Evolutionary conservation across 2,329 filamentous ascomycete genomes (phyloP), one percentile per base, ranked within the genome.

Genomic region (Thyridium curvatum): DNA sequence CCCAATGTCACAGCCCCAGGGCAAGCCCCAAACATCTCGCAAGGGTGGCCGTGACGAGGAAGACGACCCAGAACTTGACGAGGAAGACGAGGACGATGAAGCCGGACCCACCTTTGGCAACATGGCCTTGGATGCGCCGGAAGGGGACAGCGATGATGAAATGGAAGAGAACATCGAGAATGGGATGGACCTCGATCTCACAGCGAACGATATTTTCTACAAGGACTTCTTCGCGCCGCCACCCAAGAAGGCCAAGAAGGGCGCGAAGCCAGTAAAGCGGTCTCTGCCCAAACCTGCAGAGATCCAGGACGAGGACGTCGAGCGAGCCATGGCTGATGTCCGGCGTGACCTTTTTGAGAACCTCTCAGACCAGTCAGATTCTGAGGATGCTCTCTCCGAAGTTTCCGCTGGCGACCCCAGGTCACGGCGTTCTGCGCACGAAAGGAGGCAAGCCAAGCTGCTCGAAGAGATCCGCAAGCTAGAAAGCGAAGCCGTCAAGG

Each of bases 221-320:
- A 82, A 83, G 44, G 89, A 97, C 59, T 97, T 96, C 65, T 97
- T 96, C 54, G 88, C 85, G 3, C 86, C 87, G 9, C 91, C 90
- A 10, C 74, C 83, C 15, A 79, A 77, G 50, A 94, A 93, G 45
- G 72, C 71, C 41, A 79, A 73, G 53, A 77, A 73, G 51, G 65
- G 55, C 48, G 59, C 60, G 48, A 65, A 47, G 51, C 47, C 62
- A 32, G 54, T 56, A 18, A 68, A 64, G 46, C 63, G 67, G 38
- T 53, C 37, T 56, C 9, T 64, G 59, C 37, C 60, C 52, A 21
- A 61, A 59, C 45, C 78, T 8, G 51, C 58, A 52, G 46, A 60
- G 46, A 66, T 81, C 5, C 66, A 74, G 9, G 75, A 82, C 18
- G 75, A 70, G 18, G 86, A 93, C 30, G 70, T 96, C 37, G 75